Percentiles rank a stretch among this genome's conserved stretches.
phyloP scores from a whole-genome alignment of 2,329 filamentous ascomycete genomes.

The Keithomyces neogunnii region DNA sequence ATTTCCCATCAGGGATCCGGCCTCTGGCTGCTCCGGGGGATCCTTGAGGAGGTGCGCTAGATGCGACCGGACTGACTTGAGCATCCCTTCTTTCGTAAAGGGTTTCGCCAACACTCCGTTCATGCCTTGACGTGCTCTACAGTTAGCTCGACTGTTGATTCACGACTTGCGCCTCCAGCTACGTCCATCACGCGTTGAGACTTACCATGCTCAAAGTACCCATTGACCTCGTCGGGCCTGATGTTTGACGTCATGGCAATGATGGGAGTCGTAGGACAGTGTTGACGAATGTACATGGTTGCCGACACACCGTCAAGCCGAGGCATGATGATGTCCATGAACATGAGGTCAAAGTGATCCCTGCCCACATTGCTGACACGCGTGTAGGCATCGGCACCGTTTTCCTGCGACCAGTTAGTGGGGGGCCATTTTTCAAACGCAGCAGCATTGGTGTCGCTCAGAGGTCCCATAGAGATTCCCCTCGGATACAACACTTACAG shows the following conservation, averaged over 20 bases:
- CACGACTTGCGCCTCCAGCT: neutral
- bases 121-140: slow-evolving; percentile 57
- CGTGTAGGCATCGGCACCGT: slow-evolving; percentile 85
- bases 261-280: slow-evolving; percentile 74
- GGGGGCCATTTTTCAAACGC: slow-evolving; percentile 10
- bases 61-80: slow-evolving; percentile 81
- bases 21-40: slow-evolving; percentile 36
- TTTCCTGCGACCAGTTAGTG: slow-evolving; percentile 28
- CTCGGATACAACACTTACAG: slow-evolving; percentile 37
- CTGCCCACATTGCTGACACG: slow-evolving; percentile 54
- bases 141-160: neutral
- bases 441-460: neutral
- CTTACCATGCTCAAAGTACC: slow-evolving; percentile 94
- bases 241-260: slow-evolving; percentile 99
- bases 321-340: slow-evolving; percentile 97
- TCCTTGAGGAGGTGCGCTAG: slow-evolving; percentile 74
- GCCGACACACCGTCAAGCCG: slow-evolving; percentile 91
- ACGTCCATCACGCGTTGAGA: slow-evolving; percentile 6
- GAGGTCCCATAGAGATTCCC: too few relatives aligned
- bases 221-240: slow-evolving; percentile 87
- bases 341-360: slow-evolving; percentile 56
- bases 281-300: slow-evolving; percentile 85
- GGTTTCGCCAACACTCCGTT: slow-evolving; percentile 95
- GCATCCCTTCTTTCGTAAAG: slow-evolving; percentile 82
- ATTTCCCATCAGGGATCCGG: slow-evolving; percentile 23